These are phyloP conservation scores for Geranium incanum DNA, from an alignment of 441 rosid species.

Conservation along the genomic window DNA sequence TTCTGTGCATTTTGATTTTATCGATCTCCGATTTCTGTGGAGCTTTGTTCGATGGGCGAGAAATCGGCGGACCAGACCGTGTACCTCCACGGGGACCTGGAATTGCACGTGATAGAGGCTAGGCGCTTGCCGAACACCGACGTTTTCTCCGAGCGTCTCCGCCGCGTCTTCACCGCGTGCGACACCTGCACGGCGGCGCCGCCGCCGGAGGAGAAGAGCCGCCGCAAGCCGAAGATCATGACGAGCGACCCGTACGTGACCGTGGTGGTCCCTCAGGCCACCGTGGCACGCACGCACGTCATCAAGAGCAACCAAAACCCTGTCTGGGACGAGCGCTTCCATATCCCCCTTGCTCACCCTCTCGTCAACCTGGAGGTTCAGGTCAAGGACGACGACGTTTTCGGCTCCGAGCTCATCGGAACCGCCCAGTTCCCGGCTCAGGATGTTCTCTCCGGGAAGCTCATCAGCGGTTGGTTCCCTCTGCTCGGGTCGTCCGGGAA, in stretches of 20 bases:
- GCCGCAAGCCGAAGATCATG: slow-evolving; percentile 39
- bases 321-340: slow-evolving; percentile 60
- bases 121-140: slow-evolving; percentile 73
- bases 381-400: slow-evolving; percentile 66
- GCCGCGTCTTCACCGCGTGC: slow-evolving; percentile 35
- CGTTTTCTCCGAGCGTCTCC: slow-evolving; percentile 47
- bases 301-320: slow-evolving; percentile 57
- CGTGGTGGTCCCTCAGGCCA: slow-evolving; percentile 55
- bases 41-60: no score
- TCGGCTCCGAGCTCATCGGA: slow-evolving; percentile 74
- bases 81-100: slow-evolving; percentile 66
- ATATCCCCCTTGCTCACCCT: slow-evolving; percentile 66
- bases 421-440: slow-evolving; percentile 38
- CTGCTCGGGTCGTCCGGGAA: slow-evolving; percentile 33
- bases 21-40: no score
- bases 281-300: slow-evolving; percentile 74
- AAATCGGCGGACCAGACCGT: slow-evolving; percentile 4
- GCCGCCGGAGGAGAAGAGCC: no score
- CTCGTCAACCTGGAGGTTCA: slow-evolving; percentile 43
- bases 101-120: slow-evolving; percentile 57
- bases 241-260: slow-evolving; percentile 86
- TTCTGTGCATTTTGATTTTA: no score
- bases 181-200: no score
- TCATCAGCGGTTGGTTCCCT: slow-evolving; percentile 57
- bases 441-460: slow-evolving; percentile 34